Percentiles rank a stretch among this genome's conserved stretches.
These are phyloP conservation scores for Teunomyces aglyptinius DNA, from an alignment of 805 yeast genomes.

Conservation along the genomic window DNA sequence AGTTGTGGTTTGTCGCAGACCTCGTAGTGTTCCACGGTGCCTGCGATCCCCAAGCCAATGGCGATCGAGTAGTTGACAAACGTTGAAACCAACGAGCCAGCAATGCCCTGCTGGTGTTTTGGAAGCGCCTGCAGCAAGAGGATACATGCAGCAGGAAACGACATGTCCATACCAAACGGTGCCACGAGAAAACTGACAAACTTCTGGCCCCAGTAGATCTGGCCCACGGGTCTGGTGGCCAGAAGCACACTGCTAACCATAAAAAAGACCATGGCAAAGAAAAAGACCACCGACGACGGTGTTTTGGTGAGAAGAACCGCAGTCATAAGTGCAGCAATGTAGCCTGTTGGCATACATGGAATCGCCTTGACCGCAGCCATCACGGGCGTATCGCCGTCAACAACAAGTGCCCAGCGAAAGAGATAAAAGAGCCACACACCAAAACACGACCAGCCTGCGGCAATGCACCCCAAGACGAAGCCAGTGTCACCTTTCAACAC, in stretches of 20 bases:
- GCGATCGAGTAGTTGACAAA: conserved; percentile 23
- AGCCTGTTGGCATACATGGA: conserved; percentile 16
- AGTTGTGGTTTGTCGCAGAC: conserved; percentile 15
- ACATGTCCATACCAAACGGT: conserved; percentile 19
- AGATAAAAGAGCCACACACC: conserved; percentile 17
- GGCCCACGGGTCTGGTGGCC: conserved; percentile 18
- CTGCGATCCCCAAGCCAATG: conserved; percentile 35
- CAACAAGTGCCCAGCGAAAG: conserved; percentile 13
- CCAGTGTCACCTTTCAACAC: conserved; percentile 15
- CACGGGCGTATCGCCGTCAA: conserved; percentile 11
- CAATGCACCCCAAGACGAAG: conserved; percentile 16
- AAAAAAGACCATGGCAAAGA: conserved; percentile 12
- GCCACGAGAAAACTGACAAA: conserved; percentile 12
- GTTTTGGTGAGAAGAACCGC: conserved; percentile 8
- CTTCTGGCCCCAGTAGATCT: conserved; percentile 18
- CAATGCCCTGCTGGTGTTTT: conserved; percentile 15
- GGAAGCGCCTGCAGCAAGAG: conserved; percentile 14
- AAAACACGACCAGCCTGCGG: conserved; percentile 20
- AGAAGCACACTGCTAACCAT: conserved; percentile 11
- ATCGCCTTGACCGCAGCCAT: conserved; percentile 17
- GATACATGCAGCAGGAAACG: conserved; percentile 17
- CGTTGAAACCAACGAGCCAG: conserved; percentile 17
- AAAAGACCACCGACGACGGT: conserved; percentile 13
- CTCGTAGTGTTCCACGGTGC: conserved; percentile 30
- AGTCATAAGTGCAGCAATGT: conserved; percentile 12